phyloP scores from a whole-genome alignment of 352 stramenopile genomes.

The Phytopythium vexans region DNA sequence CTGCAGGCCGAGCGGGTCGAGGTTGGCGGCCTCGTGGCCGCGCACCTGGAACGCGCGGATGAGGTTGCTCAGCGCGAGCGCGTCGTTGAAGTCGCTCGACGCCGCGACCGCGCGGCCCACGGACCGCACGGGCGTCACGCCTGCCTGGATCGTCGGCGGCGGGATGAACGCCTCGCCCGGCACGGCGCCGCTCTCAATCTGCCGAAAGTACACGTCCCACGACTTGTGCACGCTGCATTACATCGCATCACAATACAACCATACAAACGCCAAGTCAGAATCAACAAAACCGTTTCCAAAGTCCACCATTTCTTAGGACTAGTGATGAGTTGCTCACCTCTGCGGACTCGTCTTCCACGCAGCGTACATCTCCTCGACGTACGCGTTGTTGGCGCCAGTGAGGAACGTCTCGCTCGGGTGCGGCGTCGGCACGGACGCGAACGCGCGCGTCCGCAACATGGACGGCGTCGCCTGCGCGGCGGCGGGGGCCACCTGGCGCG shows the following conservation, averaged over 20 bases:
- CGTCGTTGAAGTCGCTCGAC: constrained; percentile 63
- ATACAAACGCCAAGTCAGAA: constrained; percentile 7
- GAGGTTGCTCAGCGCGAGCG: constrained; percentile 94
- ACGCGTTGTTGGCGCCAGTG: constrained; percentile 92
- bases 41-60: constrained; percentile 98
- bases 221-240: constrained; percentile 76
- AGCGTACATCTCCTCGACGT: constrained; percentile 98
- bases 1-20: constrained; percentile 96
- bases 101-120: constrained; percentile 23
- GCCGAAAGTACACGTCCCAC: constrained; percentile 86
- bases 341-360: constrained; percentile 89
- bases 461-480: background rate
- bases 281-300: background rate
- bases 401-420: constrained; percentile 92
- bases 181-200: constrained; percentile 75
- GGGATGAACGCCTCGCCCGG: constrained; percentile 83
- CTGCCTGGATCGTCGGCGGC: constrained; percentile 70
- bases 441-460: constrained; percentile 35
- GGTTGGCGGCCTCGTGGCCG: constrained; percentile 94
- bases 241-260: background rate
- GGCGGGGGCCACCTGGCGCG: constrained; percentile 10
- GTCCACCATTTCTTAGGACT: background rate
- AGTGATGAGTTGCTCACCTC: constrained; percentile 25
- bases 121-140: constrained; percentile 63
- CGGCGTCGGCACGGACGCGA: constrained; percentile 42